phyloP scores from a whole-genome alignment of 305 asterid species.

The Rubia balearica region DNA sequence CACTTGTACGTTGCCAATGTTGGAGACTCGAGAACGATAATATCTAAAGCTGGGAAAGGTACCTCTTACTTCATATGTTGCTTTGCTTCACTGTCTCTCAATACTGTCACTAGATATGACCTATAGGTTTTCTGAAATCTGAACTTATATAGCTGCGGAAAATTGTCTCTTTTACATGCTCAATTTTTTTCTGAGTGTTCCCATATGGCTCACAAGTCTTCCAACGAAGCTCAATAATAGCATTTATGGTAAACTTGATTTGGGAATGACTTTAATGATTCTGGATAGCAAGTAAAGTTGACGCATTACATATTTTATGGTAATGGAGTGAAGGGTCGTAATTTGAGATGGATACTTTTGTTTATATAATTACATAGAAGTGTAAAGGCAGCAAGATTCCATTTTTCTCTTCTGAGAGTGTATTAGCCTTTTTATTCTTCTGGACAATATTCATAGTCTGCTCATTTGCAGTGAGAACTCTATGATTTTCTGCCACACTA shows the following conservation, averaged over 20 bases:
- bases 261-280: neutral
- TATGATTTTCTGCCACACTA: neutral
- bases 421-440: neutral
- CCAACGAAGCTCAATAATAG: neutral
- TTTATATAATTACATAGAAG: neutral
- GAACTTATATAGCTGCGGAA: neutral
- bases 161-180: neutral
- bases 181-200: no score
- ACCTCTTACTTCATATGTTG: slow-evolving; percentile 4
- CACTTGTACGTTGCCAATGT: slow-evolving; percentile 96
- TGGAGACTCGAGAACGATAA: slow-evolving; percentile 93
- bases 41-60: slow-evolving; percentile 95
- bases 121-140: slow-evolving; percentile 3
- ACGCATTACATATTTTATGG: neutral
- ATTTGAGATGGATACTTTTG: neutral
- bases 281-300: neutral
- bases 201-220: no score
- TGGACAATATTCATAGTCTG: neutral
- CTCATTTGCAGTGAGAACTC: neutral
- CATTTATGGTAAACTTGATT: neutral
- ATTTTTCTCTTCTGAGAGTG: neutral
- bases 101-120: no score
- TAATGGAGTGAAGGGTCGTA: neutral
- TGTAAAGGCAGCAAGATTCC: neutral
- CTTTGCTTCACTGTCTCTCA: neutral